Evolutionary conservation across 179 eudicot genomes (phyloP), one percentile per base, ranked within the genome.

Genomic region (Vitellaria paradoxa): DNA sequence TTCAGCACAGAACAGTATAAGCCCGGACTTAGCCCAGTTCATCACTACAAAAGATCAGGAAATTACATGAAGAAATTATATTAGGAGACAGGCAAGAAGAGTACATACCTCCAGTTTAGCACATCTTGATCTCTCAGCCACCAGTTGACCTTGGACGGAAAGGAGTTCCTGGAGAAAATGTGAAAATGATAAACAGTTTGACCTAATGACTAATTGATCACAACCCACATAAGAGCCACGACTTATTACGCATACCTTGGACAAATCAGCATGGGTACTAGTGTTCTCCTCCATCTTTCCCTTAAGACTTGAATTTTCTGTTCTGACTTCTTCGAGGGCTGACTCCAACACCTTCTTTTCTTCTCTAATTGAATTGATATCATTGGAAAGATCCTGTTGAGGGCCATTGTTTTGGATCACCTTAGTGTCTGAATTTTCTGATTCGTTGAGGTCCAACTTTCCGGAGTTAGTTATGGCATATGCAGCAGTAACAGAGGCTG

Each of bases 401-500:
- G 85, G 82, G 75, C 71, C 77, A 81, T 89, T 84, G 40, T 73
- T 66, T 75, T 69, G 73, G 61, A 77, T 69, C 42, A 45, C 79
- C 78, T 89, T 86, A 56, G 71, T 61, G 70, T 76, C 76, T 55
- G 85, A 66, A 75, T 77, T 83, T 24, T 80, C 88, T 72, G n/a
- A 74, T 68, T 82, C 87, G 37, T 70, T 17, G 37, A 82, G 23
- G 57, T 88, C 92, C 57, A 74, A 73, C 60, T 78, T 87, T 61
- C 84, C 94, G 72, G 94, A 76, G 68, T 88, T 87, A 73, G 84
- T 78, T 42, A 87, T 86, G 76, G 89, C 91, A 79, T 92, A 96
- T 53, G 98, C 97, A 80, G 98, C 98, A 68, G 96, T 85, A 57
- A 96, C 99, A 76, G 99, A 93, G 64, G 99, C 99, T 40, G 98